Evolutionary conservation across 352 stramenopile species (phyloP).

Genomic region (Blastocystis sp.): DNA sequence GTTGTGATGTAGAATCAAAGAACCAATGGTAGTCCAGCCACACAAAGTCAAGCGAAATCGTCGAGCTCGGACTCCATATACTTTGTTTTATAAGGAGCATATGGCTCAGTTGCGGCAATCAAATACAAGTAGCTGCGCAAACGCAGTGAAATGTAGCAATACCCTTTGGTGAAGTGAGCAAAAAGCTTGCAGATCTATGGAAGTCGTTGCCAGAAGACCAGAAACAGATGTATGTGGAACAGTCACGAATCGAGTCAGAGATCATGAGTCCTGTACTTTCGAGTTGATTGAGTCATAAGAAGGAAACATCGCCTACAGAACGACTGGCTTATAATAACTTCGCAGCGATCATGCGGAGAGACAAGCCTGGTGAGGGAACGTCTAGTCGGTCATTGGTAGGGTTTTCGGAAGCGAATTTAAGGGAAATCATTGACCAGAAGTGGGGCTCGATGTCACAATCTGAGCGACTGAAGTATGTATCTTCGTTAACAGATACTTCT

Average conservation of each 20-base stretch:
- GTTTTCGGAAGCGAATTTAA: not conserved
- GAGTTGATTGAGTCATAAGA: not conserved
- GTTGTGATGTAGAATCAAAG: slow-evolving; percentile 29
- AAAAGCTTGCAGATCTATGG: slow-evolving; percentile 44
- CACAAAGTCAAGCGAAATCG: slow-evolving; percentile 7
- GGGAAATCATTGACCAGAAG: not conserved
- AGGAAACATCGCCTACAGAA: not conserved
- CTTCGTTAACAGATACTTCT: not conserved
- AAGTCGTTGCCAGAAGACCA: slow-evolving; percentile 45
- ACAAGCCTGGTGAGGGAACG: not conserved
- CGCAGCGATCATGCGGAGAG: not conserved
- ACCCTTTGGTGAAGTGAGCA: slow-evolving; percentile 44
- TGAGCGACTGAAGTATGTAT: not conserved
- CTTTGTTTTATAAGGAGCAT: slow-evolving; percentile 59
- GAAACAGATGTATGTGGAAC: slow-evolving; percentile 43
- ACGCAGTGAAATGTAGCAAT: not conserved
- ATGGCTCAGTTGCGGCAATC: slow-evolving; percentile 31
- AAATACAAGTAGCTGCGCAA: not conserved
- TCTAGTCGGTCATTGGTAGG: not conserved
- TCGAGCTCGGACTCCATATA: slow-evolving; percentile 53
- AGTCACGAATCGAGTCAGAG: not conserved
- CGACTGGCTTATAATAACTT: not conserved
- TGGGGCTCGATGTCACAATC: not conserved
- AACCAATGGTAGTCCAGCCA: not conserved
- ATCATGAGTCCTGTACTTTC: not conserved